These are phyloP conservation scores for Fusarium verrucosum DNA, from an alignment of 2,329 filamentous ascomycete genomes.

Conservation along the genomic window DNA sequence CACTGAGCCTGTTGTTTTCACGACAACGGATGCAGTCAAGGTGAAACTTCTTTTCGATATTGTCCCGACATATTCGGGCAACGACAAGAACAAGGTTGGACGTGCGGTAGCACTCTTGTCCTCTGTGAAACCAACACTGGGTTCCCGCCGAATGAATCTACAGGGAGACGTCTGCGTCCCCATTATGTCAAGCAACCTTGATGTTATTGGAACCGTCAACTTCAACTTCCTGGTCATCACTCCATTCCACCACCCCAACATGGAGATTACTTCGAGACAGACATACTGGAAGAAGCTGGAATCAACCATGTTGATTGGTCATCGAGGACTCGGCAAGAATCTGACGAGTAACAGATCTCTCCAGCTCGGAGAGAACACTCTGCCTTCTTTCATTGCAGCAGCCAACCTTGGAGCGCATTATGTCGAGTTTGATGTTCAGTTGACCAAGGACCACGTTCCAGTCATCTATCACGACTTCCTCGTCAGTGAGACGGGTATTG, in stretches of 20 bases:
- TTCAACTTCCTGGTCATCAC: slow-evolving; percentile 98
- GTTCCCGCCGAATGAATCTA: slow-evolving; percentile 86
- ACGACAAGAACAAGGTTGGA: slow-evolving; percentile 87
- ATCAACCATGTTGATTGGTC: slow-evolving; percentile 82
- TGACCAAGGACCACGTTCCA: slow-evolving; percentile 98
- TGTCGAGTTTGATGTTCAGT: slow-evolving; percentile 86
- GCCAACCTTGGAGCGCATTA: slow-evolving; percentile 87
- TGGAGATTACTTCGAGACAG: slow-evolving; percentile 88
- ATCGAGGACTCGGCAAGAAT: slow-evolving; percentile 89
- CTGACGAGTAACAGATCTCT: slow-evolving; percentile 82
- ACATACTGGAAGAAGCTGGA: slow-evolving; percentile 97
- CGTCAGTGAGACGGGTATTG: slow-evolving; percentile 96
- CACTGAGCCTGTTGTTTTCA: slow-evolving; percentile 93
- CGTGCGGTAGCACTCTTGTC: slow-evolving; percentile 89
- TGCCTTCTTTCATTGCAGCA: slow-evolving; percentile 94
- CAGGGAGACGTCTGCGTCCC: slow-evolving; percentile 94
- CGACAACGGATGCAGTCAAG: slow-evolving; percentile 76
- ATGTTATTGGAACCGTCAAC: slow-evolving; percentile 93
- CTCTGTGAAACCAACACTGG: slow-evolving; percentile 82
- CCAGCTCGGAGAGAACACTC: slow-evolving; percentile 94
- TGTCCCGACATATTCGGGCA: slow-evolving; percentile 92
- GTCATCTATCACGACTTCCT: slow-evolving; percentile 99
- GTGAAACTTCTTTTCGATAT: slow-evolving; percentile 95
- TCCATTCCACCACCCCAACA: slow-evolving; percentile 91
- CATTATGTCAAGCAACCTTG: slow-evolving; percentile 83